These are phyloP conservation scores for Wilhelminamyces savonicus DNA, from an alignment of 805 yeast genomes.

Conservation along the genomic window DNA sequence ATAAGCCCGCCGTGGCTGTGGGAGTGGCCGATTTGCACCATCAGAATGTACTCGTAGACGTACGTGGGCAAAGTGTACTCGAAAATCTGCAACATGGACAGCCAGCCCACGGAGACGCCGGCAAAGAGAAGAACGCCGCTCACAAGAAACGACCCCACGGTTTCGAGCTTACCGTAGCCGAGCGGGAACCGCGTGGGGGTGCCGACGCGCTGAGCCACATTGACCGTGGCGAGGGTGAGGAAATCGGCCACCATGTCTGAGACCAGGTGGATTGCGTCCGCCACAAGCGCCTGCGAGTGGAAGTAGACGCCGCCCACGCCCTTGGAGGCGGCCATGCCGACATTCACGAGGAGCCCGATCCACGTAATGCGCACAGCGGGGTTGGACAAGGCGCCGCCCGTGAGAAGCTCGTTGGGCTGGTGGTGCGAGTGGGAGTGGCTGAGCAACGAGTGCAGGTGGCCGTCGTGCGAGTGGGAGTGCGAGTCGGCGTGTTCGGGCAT, in stretches of 20 bases:
- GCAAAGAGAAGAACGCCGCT: conserved; percentile 79
- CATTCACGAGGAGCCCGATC: conserved; percentile 80
- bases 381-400: conserved; percentile 35
- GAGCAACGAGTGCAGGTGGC: conserved; percentile 10
- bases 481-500: conserved; percentile 1
- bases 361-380: conserved; percentile 93
- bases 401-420: conserved; percentile 36
- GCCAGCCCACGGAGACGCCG: conserved; percentile 87
- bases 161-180: conserved; percentile 91
- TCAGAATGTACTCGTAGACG: conserved; percentile 46
- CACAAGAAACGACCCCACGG: conserved; percentile 86
- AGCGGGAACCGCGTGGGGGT: conserved; percentile 66
- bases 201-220: conserved; percentile 53
- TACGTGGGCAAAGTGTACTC: conserved; percentile 64
- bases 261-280: conserved; percentile 91
- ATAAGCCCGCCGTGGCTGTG: conserved; percentile 40
- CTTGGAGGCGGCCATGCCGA: conserved; percentile 80
- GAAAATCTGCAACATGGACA: conserved; percentile 61
- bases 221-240: conserved; percentile 82
- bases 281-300: conserved; percentile 90
- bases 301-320: conserved; percentile 85
- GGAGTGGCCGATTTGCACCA: conserved; percentile 43
- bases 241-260: conserved; percentile 88
- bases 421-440: conserved; percentile 42
- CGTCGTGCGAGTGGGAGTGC: conserved; percentile 7